Conservation (phyloP, 768 basidiomycete species). For the Pisolithus orientalis region DNA sequence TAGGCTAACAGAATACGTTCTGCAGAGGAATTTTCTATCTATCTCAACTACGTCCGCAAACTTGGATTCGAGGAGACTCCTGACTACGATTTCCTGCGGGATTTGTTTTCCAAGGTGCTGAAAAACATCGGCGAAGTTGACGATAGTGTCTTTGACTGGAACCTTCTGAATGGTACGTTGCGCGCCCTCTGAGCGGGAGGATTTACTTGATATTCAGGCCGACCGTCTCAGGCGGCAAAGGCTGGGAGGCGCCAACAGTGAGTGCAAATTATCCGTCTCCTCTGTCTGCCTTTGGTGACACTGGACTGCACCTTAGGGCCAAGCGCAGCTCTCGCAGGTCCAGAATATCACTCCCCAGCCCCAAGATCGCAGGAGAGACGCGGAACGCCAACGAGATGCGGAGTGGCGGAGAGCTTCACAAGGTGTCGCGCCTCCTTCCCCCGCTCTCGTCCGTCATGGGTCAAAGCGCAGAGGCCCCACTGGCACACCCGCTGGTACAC, state of each 20-base stretch:
- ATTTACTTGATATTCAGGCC: background rate
- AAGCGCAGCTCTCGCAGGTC: slow-evolving; percentile 59
- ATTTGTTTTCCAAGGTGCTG: slow-evolving; percentile 89
- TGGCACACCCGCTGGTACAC: slow-evolving; percentile 47
- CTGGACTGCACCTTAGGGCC: slow-evolving; percentile 34
- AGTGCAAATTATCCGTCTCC: slow-evolving; percentile 20
- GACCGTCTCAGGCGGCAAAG: slow-evolving; percentile 63
- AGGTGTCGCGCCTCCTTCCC: slow-evolving; percentile 61
- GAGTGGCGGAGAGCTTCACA: slow-evolving; percentile 64
- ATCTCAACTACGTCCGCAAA: slow-evolving; percentile 98
- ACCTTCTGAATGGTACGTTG: slow-evolving; percentile 69
- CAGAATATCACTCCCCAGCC: slow-evolving; percentile 48
- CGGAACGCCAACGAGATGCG: slow-evolving; percentile 42
- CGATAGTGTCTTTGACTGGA: slow-evolving; percentile 97
- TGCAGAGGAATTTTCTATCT: slow-evolving; percentile 95
- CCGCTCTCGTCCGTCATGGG: slow-evolving; percentile 70
- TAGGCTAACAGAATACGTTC: slow-evolving; percentile 2
- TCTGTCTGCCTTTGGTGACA: slow-evolving; percentile 4
- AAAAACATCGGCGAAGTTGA: slow-evolving; percentile 88
- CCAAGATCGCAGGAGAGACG: slow-evolving; percentile 56
- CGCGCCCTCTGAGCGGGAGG: background rate
- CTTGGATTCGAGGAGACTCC: slow-evolving; percentile 99
- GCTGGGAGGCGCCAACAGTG: slow-evolving; percentile 85
- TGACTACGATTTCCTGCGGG: slow-evolving; percentile 96
- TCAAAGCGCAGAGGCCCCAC: slow-evolving; percentile 65